These are phyloP conservation scores for Amanita brunnescens DNA, from an alignment of 768 basidiomycete genomes.

Conservation along the genomic window DNA sequence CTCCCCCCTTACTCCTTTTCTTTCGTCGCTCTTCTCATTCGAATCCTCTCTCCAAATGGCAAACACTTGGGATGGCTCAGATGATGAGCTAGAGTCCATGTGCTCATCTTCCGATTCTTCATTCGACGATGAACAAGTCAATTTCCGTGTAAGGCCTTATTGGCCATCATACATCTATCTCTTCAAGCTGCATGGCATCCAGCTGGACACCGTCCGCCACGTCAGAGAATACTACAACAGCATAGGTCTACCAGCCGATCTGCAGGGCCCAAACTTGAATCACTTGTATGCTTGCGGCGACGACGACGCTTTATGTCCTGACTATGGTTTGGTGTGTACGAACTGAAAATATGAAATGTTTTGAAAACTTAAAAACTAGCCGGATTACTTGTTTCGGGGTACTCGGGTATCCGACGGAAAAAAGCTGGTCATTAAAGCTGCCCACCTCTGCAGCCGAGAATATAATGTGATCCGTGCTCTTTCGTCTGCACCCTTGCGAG, in stretches of 20 bases:
- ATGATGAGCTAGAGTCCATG: slow-evolving; percentile 21
- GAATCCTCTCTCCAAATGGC: slow-evolving; percentile 9
- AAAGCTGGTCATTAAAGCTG: slow-evolving; percentile 61
- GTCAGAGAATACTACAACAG: slow-evolving; percentile 49
- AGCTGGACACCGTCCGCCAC: slow-evolving; percentile 61
- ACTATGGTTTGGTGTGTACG: slow-evolving; percentile 56
- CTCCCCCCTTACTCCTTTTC: neutral
- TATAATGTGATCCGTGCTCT: slow-evolving; percentile 48
- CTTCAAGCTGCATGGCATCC: slow-evolving; percentile 44
- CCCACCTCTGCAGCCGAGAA: slow-evolving; percentile 55
- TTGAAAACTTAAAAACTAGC: slow-evolving; percentile 30
- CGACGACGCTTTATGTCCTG: slow-evolving; percentile 59
- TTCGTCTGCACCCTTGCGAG: slow-evolving; percentile 40
- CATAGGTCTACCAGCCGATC: slow-evolving; percentile 8
- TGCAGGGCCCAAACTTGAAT: slow-evolving; percentile 15
- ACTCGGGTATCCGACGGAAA: slow-evolving; percentile 38
- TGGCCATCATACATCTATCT: slow-evolving; percentile 50
- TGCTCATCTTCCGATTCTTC: slow-evolving; percentile 36
- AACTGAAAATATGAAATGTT: neutral
- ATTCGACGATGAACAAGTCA: slow-evolving; percentile 49
- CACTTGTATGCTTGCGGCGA: slow-evolving; percentile 29
- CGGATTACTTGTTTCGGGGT: slow-evolving; percentile 67
- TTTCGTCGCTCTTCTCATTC: too few species aligned
- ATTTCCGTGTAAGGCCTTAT: slow-evolving; percentile 48
- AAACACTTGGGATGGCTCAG: slow-evolving; percentile 17